A percentile compares a stretch with the other conserved stretches of the same genome.
These are phyloP conservation scores for Xerocomellus amylosporus DNA, from an alignment of 768 basidiomycete genomes.

Conservation along the genomic window DNA sequence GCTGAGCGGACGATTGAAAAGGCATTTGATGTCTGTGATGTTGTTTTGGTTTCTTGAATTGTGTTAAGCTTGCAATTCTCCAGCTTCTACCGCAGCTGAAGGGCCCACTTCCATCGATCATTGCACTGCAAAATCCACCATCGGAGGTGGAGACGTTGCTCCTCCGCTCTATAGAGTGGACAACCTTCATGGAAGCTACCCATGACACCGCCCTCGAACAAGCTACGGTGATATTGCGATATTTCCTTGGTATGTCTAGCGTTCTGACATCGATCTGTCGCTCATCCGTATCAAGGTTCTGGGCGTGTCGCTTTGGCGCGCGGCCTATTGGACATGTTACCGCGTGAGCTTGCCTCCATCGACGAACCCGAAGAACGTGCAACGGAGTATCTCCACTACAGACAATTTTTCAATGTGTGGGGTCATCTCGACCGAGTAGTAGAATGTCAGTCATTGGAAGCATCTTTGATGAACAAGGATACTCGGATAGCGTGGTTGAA, in stretches of 20 bases:
- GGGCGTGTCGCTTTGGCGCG: conserved; percentile 73
- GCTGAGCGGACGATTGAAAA: conserved; percentile 76
- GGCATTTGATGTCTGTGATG: conserved; percentile 54
- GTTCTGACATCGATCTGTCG: not conserved
- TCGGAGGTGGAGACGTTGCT: conserved; percentile 61
- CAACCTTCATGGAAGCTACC: conserved; percentile 72
- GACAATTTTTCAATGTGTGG: conserved; percentile 78
- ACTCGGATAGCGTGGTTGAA: conserved; percentile 57
- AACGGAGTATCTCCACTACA: conserved; percentile 75
- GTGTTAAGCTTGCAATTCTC: conserved; percentile 7
- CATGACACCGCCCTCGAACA: conserved; percentile 78
- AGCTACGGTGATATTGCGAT: conserved; percentile 83
- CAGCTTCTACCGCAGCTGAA: conserved; percentile 53
- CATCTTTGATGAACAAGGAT: conserved; percentile 56
- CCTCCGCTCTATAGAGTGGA: conserved; percentile 92
- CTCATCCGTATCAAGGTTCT: conserved; percentile 44
- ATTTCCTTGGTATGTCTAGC: conserved; percentile 74
- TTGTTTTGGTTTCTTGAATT: conserved; percentile 4
- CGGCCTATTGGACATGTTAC: conserved; percentile 55
- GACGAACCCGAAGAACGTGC: conserved; percentile 68
- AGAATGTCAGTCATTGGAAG: conserved; percentile 57
- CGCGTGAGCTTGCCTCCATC: conserved; percentile 59
- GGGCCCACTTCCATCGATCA: conserved; percentile 60
- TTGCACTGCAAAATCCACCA: conserved; percentile 52
- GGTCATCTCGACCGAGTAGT: conserved; percentile 59